Base-by-base conservation (phyloP, 176 grass and related monocot species). In the Oryza longistaminata region DNA sequence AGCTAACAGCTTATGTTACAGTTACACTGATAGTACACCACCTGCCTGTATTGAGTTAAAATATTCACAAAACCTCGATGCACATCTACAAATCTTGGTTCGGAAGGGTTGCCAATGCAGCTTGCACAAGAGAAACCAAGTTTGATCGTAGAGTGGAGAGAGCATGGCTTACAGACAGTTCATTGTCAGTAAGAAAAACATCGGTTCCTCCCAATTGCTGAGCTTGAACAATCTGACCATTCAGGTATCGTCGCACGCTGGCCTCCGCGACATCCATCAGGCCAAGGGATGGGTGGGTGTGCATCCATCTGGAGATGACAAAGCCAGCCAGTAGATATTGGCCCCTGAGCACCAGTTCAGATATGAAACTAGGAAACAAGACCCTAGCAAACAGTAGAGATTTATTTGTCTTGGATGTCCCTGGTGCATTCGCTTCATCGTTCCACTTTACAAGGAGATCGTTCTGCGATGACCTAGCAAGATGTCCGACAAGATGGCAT, bases 291-390 rank as follows among this genome's bases (percentile, higher is more conserved):
- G 86, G 68, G 61, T 91, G 89, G 0, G 91, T 94, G 78, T 98
- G 96, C 93, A 95, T 98, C 91, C 96, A 98, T 89, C 70, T 92
- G 0, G 90, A 94, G 70, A 98, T 75, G 71, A 95, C 21, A 75
- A 95, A 90, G 64, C 91, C 91, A 11, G 93, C 93, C 64, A 98
- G 75, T 39, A 98, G 75, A 85, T 86, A 74, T 70, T 98, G 89
- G 8, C 90, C 93, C 25, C 69, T 88, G 29, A 86, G 67, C 66
- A 95, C 89, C 35, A 95, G 55, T 46, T 98, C 88, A 55, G 91
- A 95, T 84, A 98, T 76, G 65, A 98, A 92, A 86, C 75, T 93
- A 6, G 96, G 93, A 58, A 98, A 83, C 27, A 98, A 50, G 66
- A 95, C 70, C 72, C 64, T 84, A n/a, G 22, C 69, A 43, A 95